Conservation (phyloP, 495 filamentous ascomycete genomes). For the Aspergillus hancockii region DNA sequence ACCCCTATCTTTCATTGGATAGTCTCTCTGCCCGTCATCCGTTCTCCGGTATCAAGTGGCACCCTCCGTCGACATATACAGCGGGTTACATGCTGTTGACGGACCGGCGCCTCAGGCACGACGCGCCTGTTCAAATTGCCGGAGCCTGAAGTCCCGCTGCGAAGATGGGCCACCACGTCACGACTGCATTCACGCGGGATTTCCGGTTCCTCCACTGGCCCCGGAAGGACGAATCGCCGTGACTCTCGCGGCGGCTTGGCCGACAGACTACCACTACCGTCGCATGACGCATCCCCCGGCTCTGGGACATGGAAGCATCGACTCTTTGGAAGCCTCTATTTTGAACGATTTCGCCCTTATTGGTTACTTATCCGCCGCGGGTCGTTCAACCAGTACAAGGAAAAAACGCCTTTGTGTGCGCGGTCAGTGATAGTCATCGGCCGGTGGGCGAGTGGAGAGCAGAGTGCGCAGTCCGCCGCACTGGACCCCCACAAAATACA, state of each 20-base stretch:
- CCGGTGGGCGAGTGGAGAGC: slow-evolving; percentile 25
- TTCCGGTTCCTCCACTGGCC: slow-evolving; percentile 16
- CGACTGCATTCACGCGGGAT: slow-evolving; percentile 26
- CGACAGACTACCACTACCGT: not conserved
- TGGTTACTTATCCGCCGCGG: slow-evolving; percentile 34
- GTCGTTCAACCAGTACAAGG: slow-evolving; percentile 22
- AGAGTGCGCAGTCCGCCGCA: slow-evolving; percentile 19
- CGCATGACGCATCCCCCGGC: not conserved
- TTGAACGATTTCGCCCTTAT: slow-evolving; percentile 29
- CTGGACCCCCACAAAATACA: slow-evolving; percentile 26
- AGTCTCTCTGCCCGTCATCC: not conserved
- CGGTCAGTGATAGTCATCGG: slow-evolving; percentile 33
- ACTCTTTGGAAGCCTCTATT: slow-evolving; percentile 28
- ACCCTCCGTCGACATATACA: slow-evolving; percentile 31
- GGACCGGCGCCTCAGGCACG: slow-evolving; percentile 19
- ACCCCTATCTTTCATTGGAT: not conserved
- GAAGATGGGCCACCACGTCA: slow-evolving; percentile 29
- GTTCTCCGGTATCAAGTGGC: slow-evolving; percentile 20
- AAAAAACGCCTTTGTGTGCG: slow-evolving; percentile 24
- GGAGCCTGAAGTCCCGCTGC: slow-evolving; percentile 26
- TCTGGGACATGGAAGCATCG: slow-evolving; percentile 11
- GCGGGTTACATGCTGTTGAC: slow-evolving; percentile 17
- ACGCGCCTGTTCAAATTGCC: slow-evolving; percentile 27
- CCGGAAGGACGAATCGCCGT: not conserved
- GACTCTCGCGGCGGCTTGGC: not conserved